Percentiles rank a stretch among this genome's conserved stretches.
Conservation (phyloP, 148 eudicot genomes). For the Amaranthus cruentus region DNA sequence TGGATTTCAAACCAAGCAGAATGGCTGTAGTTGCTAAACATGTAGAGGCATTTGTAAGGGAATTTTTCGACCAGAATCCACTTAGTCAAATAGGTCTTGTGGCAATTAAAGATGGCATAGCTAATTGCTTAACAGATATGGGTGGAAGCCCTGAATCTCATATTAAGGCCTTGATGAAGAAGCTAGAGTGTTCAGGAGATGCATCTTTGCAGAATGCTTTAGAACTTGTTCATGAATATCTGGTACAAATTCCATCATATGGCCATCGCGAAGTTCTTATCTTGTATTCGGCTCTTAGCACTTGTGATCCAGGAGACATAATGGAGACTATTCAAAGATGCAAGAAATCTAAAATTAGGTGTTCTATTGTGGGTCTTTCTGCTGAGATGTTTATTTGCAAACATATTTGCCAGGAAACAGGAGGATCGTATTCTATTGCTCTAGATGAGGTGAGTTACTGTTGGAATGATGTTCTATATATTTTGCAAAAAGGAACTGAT, state of each 20-base stretch:
- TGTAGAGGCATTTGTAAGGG: constrained; percentile 80
- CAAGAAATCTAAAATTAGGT: constrained; percentile 87
- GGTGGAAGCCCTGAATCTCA: constrained; percentile 99
- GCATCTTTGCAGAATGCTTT: constrained; percentile 87
- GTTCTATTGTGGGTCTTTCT: constrained; percentile 81
- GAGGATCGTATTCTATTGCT: constrained; percentile 79
- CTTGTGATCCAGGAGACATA: constrained; percentile 96
- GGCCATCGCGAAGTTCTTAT: constrained; percentile 93
- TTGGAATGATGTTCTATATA: background rate
- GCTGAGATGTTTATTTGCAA: constrained; percentile 93
- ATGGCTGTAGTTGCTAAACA: constrained; percentile 82
- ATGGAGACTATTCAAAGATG: constrained; percentile 85
- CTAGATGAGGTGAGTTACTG: constrained; percentile 77
- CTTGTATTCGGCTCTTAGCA: constrained; percentile 78
- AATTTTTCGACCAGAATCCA: constrained; percentile 94
- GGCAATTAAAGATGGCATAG: constrained; percentile 76
- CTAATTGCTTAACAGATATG: constrained; percentile 77
- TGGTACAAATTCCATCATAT: constrained; percentile 77
- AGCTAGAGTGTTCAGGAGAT: constrained; percentile 89
- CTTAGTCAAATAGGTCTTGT: constrained; percentile 86
- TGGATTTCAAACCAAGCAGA: constrained; percentile 87
- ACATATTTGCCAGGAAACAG: constrained; percentile 85
- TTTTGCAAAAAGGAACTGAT: background rate
- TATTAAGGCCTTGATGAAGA: constrained; percentile 81
- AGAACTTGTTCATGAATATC: constrained; percentile 69